Evolutionary conservation across 139 green algal genomes (phyloP).

Genomic region (Zygnema circumcarinatum): DNA sequence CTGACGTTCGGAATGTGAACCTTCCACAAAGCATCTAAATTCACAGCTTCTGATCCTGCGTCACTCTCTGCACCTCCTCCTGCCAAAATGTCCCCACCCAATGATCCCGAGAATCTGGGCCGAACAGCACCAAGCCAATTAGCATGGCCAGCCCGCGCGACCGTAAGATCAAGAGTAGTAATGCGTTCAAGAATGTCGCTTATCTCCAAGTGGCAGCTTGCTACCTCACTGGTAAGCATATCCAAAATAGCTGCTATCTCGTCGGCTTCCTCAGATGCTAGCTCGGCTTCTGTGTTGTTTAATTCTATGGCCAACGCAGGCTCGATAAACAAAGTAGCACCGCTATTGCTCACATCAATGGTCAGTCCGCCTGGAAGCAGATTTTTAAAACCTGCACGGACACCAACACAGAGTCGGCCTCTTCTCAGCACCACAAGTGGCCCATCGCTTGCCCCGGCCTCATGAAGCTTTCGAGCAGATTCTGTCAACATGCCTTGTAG

Average conservation of each 20-base stretch:
- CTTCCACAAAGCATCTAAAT: background rate
- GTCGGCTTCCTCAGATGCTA: constrained; percentile 31
- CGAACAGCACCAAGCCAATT: constrained; percentile 53
- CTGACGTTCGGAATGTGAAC: constrained; percentile 33
- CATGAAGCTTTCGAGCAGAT: constrained; percentile 3
- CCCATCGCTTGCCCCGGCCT: constrained; percentile 13
- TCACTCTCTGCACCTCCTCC: background rate
- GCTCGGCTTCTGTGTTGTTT: constrained; percentile 55
- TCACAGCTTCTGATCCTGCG: background rate
- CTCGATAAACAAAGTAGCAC: constrained; percentile 49
- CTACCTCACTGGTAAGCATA: constrained; percentile 20
- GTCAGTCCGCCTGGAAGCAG: constrained; percentile 39
- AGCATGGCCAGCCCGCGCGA: constrained; percentile 58
- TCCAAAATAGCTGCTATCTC: constrained; percentile 30
- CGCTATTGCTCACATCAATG: constrained; percentile 52
- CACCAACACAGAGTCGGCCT: constrained; percentile 31
- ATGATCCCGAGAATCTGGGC: background rate
- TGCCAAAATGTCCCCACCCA: background rate
- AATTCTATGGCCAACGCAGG: constrained; percentile 35
- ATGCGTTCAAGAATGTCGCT: constrained; percentile 32
- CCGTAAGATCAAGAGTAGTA: constrained; percentile 49
- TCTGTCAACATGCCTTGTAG: constrained; percentile 21
- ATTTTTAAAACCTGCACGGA: constrained; percentile 36
- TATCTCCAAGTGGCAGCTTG: constrained; percentile 2
- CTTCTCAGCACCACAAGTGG: constrained; percentile 22